Percentiles rank a stretch among this genome's conserved stretches.
Evolutionary conservation across 2,329 filamentous ascomycete species (phyloP).

Genomic region (Alternaria angustiovoidea): DNA sequence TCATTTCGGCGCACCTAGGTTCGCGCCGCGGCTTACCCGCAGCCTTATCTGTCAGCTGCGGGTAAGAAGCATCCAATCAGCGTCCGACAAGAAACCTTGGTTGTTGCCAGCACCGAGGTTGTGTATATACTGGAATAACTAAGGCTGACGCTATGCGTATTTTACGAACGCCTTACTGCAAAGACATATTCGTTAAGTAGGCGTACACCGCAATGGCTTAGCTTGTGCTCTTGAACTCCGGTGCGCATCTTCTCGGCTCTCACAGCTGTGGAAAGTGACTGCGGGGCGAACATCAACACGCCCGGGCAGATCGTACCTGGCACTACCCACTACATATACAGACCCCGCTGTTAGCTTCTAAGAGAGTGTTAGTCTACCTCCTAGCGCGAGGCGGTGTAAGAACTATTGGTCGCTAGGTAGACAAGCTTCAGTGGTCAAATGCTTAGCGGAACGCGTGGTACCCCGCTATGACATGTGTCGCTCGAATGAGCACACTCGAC

Average conservation of each 20-base stretch:
- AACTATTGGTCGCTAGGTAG: conserved; percentile 1
- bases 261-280: background rate
- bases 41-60: conserved; percentile 13
- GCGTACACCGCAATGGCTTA: background rate
- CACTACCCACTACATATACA: background rate
- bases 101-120: background rate
- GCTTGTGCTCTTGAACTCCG: background rate
- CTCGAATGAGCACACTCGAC: conserved; percentile 14
- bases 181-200: background rate
- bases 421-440: conserved; percentile 31
- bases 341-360: conserved; percentile 4
- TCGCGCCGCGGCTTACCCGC: conserved; percentile 21
- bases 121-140: background rate
- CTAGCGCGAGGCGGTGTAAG: conserved; percentile 17
- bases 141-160: background rate
- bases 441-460: conserved; percentile 23
- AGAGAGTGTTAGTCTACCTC: conserved; percentile 1
- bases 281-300: background rate
- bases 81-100: background rate
- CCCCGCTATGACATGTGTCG: conserved; percentile 19
- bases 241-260: background rate
- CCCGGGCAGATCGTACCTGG: conserved; percentile 11
- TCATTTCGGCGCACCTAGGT: conserved; percentile 10
- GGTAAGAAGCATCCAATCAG: conserved; percentile 13
- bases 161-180: background rate